A percentile compares a stretch with the other conserved stretches of the same genome.
Conservation (phyloP, 1,284 basidiomycete species). For the Gomphus sp. region DNA sequence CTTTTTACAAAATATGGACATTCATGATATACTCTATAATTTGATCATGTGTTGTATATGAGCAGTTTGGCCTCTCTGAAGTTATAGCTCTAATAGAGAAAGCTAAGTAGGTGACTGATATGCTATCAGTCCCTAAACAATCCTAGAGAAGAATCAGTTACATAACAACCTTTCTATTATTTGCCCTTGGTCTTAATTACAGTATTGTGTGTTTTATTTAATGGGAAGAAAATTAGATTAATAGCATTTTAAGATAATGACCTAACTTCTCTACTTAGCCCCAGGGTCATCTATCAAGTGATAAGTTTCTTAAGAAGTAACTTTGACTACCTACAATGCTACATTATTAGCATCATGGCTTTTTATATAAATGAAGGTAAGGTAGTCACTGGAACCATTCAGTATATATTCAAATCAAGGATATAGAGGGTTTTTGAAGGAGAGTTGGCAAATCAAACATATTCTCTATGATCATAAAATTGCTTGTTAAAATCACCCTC, state of each 20-base stretch:
- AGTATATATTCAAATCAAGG: too few relatives aligned
- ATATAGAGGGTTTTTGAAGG: background rate
- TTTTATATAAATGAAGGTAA: background rate
- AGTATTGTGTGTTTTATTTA: background rate
- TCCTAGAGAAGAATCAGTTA: background rate
- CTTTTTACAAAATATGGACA: too few relatives aligned
- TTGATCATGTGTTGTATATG: background rate
- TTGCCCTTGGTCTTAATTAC: background rate
- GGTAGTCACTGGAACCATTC: background rate
- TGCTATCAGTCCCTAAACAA: background rate
- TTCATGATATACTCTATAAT: too few relatives aligned
- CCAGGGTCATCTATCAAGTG: background rate
- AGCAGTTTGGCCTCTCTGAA: background rate
- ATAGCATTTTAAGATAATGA: background rate
- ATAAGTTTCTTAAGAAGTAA: background rate
- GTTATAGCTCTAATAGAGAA: background rate
- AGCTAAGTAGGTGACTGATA: background rate
- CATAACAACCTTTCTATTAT: background rate
- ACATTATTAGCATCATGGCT: background rate
- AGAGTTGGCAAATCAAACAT: background rate
- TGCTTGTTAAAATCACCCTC: background rate
- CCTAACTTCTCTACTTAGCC: background rate
- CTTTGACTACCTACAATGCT: background rate
- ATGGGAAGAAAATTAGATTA: background rate
- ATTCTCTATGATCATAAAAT: background rate